phyloP scores from a whole-genome alignment of 177 flowering plant species.

The Telopea speciosissima region DNA sequence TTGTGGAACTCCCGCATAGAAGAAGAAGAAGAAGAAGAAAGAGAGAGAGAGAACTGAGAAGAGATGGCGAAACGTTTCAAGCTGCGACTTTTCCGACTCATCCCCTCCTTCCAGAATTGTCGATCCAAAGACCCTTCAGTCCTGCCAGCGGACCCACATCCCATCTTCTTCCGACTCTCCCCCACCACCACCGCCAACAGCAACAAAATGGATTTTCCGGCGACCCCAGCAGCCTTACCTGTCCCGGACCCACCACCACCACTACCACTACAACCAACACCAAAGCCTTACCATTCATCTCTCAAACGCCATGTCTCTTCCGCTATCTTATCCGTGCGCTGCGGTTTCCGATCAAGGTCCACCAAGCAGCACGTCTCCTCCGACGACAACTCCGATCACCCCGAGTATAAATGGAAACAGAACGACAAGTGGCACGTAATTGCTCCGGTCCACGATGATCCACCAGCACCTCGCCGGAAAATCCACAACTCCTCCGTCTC shows the following conservation, averaged over 20 bases:
- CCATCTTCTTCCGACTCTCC: constrained; percentile 26
- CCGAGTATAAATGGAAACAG: constrained; percentile 39
- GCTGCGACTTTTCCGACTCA: constrained; percentile 39
- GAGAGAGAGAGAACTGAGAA: constrained; percentile 4
- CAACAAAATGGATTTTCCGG: constrained; percentile 15
- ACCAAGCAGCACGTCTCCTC: constrained; percentile 5
- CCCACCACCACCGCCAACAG: constrained; percentile 16
- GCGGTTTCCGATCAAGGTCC: constrained; percentile 27
- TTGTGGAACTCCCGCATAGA: too few species aligned
- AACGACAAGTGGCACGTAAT: constrained; percentile 58
- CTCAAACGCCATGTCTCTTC: constrained; percentile 36
- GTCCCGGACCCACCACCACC: constrained; percentile 8
- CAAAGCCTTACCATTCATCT: constrained; percentile 14
- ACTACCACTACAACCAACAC: neutral
- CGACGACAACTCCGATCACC: constrained; percentile 5
- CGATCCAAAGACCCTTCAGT: constrained; percentile 49
- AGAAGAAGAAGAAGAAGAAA: too few species aligned
- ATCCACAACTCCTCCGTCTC: constrained; percentile 35
- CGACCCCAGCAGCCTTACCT: neutral
- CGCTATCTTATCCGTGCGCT: constrained; percentile 29
- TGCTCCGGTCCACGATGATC: constrained; percentile 22
- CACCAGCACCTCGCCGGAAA: constrained; percentile 34
- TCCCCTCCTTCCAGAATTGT: constrained; percentile 56
- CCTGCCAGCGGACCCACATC: constrained; percentile 44
- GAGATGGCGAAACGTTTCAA: constrained; percentile 53